Percentiles rank a stretch among this genome's conserved stretches.
phyloP scores from a whole-genome alignment of 2,329 filamentous ascomycete species.

The Hysterium pulicare region DNA sequence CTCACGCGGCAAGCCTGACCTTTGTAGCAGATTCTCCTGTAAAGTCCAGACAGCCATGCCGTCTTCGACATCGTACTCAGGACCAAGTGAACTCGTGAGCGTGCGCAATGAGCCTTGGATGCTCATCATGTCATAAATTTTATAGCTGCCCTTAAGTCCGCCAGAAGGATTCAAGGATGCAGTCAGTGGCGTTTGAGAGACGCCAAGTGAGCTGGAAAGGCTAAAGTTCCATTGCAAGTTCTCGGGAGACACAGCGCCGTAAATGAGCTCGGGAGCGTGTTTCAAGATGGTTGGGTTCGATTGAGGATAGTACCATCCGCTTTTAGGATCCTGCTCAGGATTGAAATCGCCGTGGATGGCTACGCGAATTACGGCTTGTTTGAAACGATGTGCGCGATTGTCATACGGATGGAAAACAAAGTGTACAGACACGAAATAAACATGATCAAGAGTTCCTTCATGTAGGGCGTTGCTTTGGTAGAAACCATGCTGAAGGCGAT shows the following conservation, averaged over 20 bases:
- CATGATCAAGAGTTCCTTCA: slow-evolving; percentile 39
- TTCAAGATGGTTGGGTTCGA: slow-evolving; percentile 44
- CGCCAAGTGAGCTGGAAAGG: slow-evolving; percentile 44
- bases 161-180: slow-evolving; percentile 43
- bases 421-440: slow-evolving; percentile 49
- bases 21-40: slow-evolving; percentile 48
- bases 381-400: slow-evolving; percentile 45
- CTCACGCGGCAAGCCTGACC: slow-evolving; percentile 49
- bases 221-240: slow-evolving; percentile 50
- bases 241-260: slow-evolving; percentile 46
- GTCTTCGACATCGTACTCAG: slow-evolving; percentile 41
- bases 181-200: slow-evolving; percentile 43
- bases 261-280: slow-evolving; percentile 51
- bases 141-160: slow-evolving; percentile 41
- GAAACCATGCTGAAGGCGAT: slow-evolving; percentile 49
- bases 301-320: slow-evolving; percentile 14
- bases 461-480: slow-evolving; percentile 44
- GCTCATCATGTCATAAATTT: slow-evolving; percentile 49
- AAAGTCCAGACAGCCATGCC: slow-evolving; percentile 50
- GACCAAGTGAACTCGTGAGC: slow-evolving; percentile 32
- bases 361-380: slow-evolving; percentile 45
- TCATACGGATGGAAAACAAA: slow-evolving; percentile 50
- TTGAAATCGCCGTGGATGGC: slow-evolving; percentile 29
- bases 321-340: slow-evolving; percentile 5
- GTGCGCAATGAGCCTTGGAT: slow-evolving; percentile 48